phyloP scores from a whole-genome alignment of 306 rosid species.

The Castanea sativa region DNA sequence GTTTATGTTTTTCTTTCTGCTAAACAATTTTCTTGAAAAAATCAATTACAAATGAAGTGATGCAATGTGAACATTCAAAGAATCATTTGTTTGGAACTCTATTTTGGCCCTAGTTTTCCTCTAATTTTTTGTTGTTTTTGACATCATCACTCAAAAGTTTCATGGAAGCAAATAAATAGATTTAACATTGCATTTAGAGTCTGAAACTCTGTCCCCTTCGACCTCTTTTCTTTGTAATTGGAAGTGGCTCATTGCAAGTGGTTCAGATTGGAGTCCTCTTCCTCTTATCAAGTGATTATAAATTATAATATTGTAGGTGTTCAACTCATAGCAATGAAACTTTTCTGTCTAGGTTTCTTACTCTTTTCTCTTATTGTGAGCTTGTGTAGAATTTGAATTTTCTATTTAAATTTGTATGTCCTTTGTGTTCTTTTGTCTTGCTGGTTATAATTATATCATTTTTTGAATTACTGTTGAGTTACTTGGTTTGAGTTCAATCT shows the following conservation, averaged over 20 bases:
- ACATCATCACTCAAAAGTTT: background rate
- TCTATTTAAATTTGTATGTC: background rate
- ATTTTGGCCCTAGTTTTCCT: background rate
- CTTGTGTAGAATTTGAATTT: background rate
- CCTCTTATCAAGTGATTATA: background rate
- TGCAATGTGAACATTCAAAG: background rate
- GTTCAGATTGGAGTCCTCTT: background rate
- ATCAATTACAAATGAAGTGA: no score
- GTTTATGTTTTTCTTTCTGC: background rate
- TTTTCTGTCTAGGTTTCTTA: no score
- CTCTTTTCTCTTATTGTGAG: background rate
- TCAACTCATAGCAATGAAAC: no score
- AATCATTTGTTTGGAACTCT: background rate
- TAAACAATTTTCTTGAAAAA: background rate
- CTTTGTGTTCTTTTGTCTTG: background rate
- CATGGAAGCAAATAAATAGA: background rate
- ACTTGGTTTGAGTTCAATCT: conserved; percentile 22
- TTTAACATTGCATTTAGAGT: background rate
- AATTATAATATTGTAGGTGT: background rate
- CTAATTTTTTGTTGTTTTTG: background rate
- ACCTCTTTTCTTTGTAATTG: background rate
- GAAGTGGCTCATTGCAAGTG: background rate
- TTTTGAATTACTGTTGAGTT: conserved; percentile 1
- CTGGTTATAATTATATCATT: background rate
- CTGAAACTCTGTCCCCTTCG: background rate